phyloP scores from a whole-genome alignment of 371 early-diverging fungal species.

The Mortierella sp. region DNA sequence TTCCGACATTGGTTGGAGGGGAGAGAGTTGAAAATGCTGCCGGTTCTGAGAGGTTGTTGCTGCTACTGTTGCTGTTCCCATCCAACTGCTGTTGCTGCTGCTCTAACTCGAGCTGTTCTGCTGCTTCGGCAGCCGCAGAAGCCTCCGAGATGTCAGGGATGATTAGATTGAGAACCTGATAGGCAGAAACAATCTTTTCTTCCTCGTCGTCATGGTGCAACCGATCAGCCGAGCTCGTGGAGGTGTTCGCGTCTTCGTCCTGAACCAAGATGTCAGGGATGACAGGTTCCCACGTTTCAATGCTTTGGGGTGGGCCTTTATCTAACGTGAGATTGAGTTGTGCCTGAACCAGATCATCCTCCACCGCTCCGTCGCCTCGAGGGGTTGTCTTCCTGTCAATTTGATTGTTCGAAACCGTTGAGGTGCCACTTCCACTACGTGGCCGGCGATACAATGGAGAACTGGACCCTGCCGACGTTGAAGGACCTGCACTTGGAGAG shows the following conservation, averaged over 20 bases:
- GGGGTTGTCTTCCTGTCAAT: constrained; percentile 8
- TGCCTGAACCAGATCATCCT: constrained; percentile 28
- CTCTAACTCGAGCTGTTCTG: constrained; percentile 39
- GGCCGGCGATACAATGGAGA: constrained; percentile 17
- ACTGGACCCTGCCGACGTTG: constrained; percentile 10
- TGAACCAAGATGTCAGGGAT: constrained; percentile 51
- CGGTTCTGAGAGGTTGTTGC: constrained; percentile 7
- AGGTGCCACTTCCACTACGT: constrained; percentile 44
- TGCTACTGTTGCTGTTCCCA: constrained; percentile 1
- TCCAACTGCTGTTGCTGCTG: constrained; percentile 39
- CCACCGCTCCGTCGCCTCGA: constrained; percentile 5
- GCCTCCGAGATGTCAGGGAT: constrained; percentile 52
- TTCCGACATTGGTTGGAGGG: too few species aligned
- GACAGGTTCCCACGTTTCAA: constrained; percentile 51
- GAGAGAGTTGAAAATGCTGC: too few species aligned
- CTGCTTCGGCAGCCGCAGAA: constrained; percentile 42
- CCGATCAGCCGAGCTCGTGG: background rate
- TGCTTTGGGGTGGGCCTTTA: constrained; percentile 49
- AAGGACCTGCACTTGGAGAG: constrained; percentile 7
- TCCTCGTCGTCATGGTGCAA: constrained; percentile 43
- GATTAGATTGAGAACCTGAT: constrained; percentile 46
- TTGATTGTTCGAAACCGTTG: constrained; percentile 12
- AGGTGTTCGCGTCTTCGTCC: constrained; percentile 20
- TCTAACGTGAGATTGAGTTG: constrained; percentile 45
- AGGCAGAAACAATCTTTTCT: constrained; percentile 44